Base-by-base conservation (phyloP, 495 filamentous ascomycete genomes). In the Penicillium desertorum region DNA sequence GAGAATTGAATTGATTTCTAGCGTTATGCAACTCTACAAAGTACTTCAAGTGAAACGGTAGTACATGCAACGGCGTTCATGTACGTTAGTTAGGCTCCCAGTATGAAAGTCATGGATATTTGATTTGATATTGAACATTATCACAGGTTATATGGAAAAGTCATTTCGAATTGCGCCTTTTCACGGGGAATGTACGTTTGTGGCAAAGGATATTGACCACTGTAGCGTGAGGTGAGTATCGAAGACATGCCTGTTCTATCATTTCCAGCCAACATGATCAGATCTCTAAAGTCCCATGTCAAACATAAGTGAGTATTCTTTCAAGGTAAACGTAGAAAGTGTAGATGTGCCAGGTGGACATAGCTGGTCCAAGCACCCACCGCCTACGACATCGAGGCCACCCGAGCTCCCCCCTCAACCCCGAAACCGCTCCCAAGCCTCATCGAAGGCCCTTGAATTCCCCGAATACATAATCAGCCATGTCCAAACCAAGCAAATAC, bases 401-500 rank as follows among this genome's bases (percentile, higher is more conserved):
- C 58, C 63, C 56, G 48, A 62, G 57, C 44, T 57, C 55, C 55
- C 51, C 45, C 34, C 54, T 56, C 25, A 29, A 52, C 42, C 50
- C 49, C 39, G 23, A 29, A 53, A 29, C 14, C 46, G 29, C 30
- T 37, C 44, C 60, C 45, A 52, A 57, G 62, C 63, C 60, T 52
- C 57, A 29, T 29, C 39, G 20, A 67, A 59, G 64, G 59, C 51
- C 44, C 56, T 45, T 47, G 23, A 39, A 11, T 55, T 23, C 48
- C 45, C 19, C 43, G 9, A 43, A 30, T 4, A 49, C 43, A 17
- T 50, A 47, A 20, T 22, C 30, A 68, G 75, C 62, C 45, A 87
- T 87, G 84, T 82, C 85, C 61, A 83, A 81, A 66, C 69, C 72
- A 55, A 73, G 76, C 56, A 85, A 78, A 63, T 92, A 89, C 75